Percentiles rank a stretch among this genome's conserved stretches.
Conservation (phyloP, 75 land plant genomes). For the Ceratopteris richardii region DNA sequence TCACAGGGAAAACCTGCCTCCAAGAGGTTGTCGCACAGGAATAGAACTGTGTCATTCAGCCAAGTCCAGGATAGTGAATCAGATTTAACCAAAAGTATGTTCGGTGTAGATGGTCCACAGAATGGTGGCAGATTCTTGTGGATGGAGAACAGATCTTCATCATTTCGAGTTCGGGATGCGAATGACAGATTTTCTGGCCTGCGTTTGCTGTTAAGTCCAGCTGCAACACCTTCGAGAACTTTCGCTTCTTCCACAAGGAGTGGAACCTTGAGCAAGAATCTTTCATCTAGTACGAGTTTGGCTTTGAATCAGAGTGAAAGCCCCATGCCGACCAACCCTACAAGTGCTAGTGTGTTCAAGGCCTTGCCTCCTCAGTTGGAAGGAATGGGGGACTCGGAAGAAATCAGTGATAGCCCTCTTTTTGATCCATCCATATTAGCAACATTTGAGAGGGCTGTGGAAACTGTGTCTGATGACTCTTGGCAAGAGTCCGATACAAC, state of each 20-base stretch:
- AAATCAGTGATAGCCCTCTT: conserved; percentile 7
- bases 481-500: background rate
- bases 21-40: no score
- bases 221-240: background rate
- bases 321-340: background rate
- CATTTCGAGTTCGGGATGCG: background rate
- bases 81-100: no score
- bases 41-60: no score
- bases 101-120: no score
- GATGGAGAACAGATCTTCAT: background rate
- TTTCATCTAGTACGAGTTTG: background rate
- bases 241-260: background rate
- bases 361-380: background rate
- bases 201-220: conserved; percentile 2
- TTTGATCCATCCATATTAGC: conserved; percentile 30
- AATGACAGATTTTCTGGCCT: background rate
- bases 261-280: background rate
- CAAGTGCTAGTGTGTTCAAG: background rate
- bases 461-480: conserved; percentile 5
- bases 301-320: background rate
- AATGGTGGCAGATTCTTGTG: background rate
- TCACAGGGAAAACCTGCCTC: no score
- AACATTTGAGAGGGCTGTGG: conserved; percentile 28
- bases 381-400: background rate
- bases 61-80: no score